A percentile compares a stretch with the other conserved stretches of the same genome.
These are phyloP conservation scores for Saccharomycopsis sp. DNA, from an alignment of 805 yeast genomes.

Conservation along the genomic window DNA sequence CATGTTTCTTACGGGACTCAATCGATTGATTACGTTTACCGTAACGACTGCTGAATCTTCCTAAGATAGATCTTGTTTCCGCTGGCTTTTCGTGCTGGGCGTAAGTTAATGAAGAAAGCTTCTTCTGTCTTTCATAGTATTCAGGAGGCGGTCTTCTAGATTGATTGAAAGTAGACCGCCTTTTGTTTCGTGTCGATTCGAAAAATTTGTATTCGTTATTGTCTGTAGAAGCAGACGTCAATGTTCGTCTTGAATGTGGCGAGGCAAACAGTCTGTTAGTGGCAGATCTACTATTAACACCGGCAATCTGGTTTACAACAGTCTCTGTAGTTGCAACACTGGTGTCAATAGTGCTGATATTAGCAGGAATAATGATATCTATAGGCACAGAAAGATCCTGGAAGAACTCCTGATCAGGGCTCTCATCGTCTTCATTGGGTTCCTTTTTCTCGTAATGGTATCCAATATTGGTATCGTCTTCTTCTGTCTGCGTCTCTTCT, in stretches of 20 bases:
- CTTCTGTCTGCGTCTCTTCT: background rate
- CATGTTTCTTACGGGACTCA: background rate
- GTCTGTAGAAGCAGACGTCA: background rate
- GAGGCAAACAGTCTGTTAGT: background rate
- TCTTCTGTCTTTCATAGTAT: background rate
- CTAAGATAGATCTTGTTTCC: background rate
- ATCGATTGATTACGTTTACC: background rate
- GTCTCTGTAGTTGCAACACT: background rate
- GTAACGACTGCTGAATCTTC: background rate
- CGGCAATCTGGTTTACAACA: no score
- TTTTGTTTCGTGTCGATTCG: background rate
- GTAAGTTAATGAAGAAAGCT: background rate
- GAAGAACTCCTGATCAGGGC: background rate
- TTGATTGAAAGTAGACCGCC: background rate
- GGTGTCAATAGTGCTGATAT: background rate
- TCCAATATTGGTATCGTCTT: background rate
- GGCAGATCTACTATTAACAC: background rate
- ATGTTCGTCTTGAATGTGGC: background rate
- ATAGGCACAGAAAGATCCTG: background rate
- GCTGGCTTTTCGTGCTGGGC: background rate
- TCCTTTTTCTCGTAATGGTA: background rate
- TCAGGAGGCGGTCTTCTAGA: background rate
- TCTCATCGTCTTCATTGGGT: no score
- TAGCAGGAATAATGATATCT: background rate
- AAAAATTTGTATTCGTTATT: background rate